A percentile compares a stretch with the other conserved stretches of the same genome.
Evolutionary conservation across 305 asterid species (phyloP).

Genomic region (Lippia alba): DNA sequence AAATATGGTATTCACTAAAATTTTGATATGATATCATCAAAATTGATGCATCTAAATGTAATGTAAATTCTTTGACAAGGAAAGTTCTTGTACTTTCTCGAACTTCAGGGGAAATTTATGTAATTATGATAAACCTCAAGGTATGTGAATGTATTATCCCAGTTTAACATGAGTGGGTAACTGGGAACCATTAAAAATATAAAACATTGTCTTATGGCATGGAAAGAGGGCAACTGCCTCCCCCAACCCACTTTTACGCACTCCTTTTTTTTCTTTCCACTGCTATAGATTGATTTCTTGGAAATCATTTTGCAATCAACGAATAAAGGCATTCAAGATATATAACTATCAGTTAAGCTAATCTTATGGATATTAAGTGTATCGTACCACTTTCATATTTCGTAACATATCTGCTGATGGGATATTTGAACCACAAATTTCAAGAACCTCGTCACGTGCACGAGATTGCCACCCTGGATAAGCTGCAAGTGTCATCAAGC

Average conservation of each 20-base stretch:
- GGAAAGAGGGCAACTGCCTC: too few species aligned
- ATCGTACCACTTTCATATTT: constrained; percentile 62
- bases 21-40: too few species aligned
- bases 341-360: too few species aligned
- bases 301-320: background rate
- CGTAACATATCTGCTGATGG: constrained; percentile 61
- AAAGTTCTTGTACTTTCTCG: too few species aligned
- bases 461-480: constrained; percentile 82
- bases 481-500: constrained; percentile 73
- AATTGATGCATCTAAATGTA: too few species aligned
- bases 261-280: too few species aligned
- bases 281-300: too few species aligned
- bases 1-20: too few species aligned
- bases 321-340: background rate
- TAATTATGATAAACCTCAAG: too few species aligned
- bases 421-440: constrained; percentile 49
- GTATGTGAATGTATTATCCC: too few species aligned
- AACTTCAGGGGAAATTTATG: too few species aligned
- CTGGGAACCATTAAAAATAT: background rate
- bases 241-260: background rate
- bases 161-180: background rate
- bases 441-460: constrained; percentile 66
- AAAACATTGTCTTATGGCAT: background rate
- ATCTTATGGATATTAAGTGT: background rate
- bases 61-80: too few species aligned